Evolutionary conservation across 345 rosid genomes (phyloP).

Genomic region (Anastatica hierochuntica): DNA sequence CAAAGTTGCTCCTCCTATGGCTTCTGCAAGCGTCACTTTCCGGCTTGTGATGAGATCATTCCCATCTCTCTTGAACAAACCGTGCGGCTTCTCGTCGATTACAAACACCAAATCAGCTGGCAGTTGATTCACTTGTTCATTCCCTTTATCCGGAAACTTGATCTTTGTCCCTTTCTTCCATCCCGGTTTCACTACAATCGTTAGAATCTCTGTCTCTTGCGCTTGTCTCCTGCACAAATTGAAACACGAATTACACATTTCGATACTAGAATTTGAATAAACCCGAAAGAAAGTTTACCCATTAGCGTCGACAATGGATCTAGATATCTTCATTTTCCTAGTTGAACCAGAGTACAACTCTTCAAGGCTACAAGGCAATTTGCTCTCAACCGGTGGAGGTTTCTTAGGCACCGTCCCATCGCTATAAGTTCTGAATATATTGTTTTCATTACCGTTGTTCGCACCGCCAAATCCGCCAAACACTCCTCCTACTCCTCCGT

Average conservation of each 20-base stretch:
- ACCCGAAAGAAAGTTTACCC: slow-evolving; percentile 35
- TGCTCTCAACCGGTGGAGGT: slow-evolving; percentile 89
- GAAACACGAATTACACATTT: background rate
- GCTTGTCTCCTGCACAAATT: slow-evolving; percentile 43
- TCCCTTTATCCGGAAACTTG: slow-evolving; percentile 87
- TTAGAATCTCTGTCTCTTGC: slow-evolving; percentile 71
- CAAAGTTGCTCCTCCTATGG: slow-evolving; percentile 76
- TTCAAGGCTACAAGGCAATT: slow-evolving; percentile 83
- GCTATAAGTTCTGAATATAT: slow-evolving; percentile 50
- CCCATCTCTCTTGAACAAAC: slow-evolving; percentile 62
- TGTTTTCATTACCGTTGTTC: slow-evolving; percentile 30
- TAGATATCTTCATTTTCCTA: slow-evolving; percentile 95
- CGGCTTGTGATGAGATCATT: slow-evolving; percentile 60
- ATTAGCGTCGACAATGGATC: slow-evolving; percentile 56
- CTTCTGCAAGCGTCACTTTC: slow-evolving; percentile 61
- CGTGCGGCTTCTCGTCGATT: slow-evolving; percentile 79
- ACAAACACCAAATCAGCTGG: slow-evolving; percentile 88
- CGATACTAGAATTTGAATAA: background rate
- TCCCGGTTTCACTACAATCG: slow-evolving; percentile 87
- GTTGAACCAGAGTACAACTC: slow-evolving; percentile 85
- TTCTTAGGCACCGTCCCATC: slow-evolving; percentile 50
- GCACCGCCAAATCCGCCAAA: slow-evolving; percentile 42
- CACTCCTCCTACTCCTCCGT: slow-evolving; percentile 49
- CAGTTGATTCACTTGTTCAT: slow-evolving; percentile 75
- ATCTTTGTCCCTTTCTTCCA: slow-evolving; percentile 98